These are phyloP conservation scores for Eucalyptus marginata DNA, from an alignment of 345 rosid species.

Conservation along the genomic window DNA sequence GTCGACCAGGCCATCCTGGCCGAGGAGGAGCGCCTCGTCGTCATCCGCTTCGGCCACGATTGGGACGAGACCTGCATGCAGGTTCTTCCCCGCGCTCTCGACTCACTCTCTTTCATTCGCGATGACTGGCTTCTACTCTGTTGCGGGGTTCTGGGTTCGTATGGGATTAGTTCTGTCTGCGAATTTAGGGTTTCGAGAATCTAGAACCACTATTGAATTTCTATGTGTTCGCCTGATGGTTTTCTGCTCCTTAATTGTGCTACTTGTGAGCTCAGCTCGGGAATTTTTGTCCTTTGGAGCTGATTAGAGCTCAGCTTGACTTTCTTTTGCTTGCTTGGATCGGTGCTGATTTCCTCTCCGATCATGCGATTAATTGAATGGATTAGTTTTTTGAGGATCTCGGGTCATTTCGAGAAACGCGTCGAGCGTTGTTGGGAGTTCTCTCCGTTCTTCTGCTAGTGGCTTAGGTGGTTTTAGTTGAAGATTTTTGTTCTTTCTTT, in stretches of 20 bases:
- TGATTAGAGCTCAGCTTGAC: background rate
- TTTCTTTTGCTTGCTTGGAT: background rate
- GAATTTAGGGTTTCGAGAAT: background rate
- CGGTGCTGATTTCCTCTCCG: background rate
- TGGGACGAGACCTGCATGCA: constrained; percentile 99
- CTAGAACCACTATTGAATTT: background rate
- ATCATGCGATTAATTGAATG: background rate
- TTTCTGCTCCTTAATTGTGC: background rate
- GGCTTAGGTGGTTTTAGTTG: background rate
- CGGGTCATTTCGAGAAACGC: background rate
- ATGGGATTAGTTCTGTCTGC: background rate
- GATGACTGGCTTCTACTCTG: background rate
- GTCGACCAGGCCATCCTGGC: constrained; percentile 93
- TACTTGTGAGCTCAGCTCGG: background rate
- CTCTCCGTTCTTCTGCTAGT: background rate
- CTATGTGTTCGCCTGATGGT: background rate
- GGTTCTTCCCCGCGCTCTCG: constrained; percentile 13
- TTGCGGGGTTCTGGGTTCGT: background rate
- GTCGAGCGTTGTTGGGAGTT: background rate
- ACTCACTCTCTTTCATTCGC: background rate
- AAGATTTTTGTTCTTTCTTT: background rate
- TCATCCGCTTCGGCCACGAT: constrained; percentile 87
- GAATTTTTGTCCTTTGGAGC: background rate
- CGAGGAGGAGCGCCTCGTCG: constrained; percentile 92
- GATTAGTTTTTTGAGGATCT: background rate